These are phyloP conservation scores for Haplosporangium gracile DNA, from an alignment of 192 early-diverging fungal species.

Conservation along the genomic window DNA sequence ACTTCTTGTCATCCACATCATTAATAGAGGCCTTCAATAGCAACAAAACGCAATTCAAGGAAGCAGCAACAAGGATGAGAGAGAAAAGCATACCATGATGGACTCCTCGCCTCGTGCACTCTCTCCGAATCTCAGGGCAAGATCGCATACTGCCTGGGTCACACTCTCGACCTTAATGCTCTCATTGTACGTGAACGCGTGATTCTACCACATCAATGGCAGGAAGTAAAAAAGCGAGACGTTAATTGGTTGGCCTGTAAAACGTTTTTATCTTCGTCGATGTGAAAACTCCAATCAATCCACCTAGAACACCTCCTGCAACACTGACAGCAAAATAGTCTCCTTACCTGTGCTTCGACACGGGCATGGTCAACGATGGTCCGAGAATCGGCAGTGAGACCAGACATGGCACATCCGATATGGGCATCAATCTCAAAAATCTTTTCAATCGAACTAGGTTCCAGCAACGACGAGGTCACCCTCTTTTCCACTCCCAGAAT, in stretches of 20 bases:
- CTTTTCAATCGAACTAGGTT: constrained; percentile 97
- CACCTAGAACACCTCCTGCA: background rate
- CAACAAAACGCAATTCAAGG: background rate
- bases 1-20: background rate
- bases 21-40: background rate
- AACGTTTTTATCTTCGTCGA: background rate
- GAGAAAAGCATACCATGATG: constrained; percentile 82
- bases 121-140: constrained; percentile 98
- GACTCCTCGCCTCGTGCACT: constrained; percentile 96
- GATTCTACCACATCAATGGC: constrained; percentile 70
- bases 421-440: constrained; percentile 97
- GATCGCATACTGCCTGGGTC: constrained; percentile 97
- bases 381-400: constrained; percentile 94
- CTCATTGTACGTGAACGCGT: constrained; percentile 97
- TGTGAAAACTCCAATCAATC: background rate
- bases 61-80: background rate
- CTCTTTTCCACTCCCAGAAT: constrained; percentile 98
- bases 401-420: constrained; percentile 97
- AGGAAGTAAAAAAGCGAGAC: background rate
- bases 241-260: background rate
- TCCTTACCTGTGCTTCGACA: constrained; percentile 88
- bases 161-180: constrained; percentile 95
- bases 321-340: background rate
- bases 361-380: constrained; percentile 99
- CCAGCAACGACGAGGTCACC: constrained; percentile 92